phyloP scores from a whole-genome alignment of 192 early-diverging fungal genomes.

The Coemansia sp. region DNA sequence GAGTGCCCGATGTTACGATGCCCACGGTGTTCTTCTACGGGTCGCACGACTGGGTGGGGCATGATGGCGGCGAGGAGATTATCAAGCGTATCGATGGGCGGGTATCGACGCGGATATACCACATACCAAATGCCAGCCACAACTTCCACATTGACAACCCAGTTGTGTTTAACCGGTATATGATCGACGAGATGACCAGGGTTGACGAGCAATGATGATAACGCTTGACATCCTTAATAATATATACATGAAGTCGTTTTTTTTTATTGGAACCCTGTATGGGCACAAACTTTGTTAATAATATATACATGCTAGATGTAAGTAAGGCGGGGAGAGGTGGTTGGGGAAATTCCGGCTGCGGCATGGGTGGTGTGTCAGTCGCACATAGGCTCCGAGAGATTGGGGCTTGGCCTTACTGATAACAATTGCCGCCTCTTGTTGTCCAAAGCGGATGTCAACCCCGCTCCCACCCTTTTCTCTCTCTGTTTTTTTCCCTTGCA shows the following conservation, averaged over 20 bases:
- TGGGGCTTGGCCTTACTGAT: not conserved
- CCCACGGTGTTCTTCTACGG: slow-evolving; percentile 83
- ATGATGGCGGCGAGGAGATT: slow-evolving; percentile 68
- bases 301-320: no score
- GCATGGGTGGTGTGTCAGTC: not conserved
- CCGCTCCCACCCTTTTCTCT: slow-evolving; percentile 2
- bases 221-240: not conserved
- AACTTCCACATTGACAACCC: slow-evolving; percentile 90
- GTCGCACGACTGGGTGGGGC: slow-evolving; percentile 89
- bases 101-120: slow-evolving; percentile 42
- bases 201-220: not conserved
- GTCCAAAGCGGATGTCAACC: not conserved
- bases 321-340: no score
- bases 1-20: slow-evolving; percentile 67
- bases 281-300: no score
- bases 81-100: slow-evolving; percentile 59
- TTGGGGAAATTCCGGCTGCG: not conserved
- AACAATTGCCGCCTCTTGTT: not conserved
- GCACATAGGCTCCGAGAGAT: not conserved
- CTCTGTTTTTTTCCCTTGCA: slow-evolving; percentile 8
- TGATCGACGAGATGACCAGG: slow-evolving; percentile 59
- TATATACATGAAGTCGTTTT: no score
- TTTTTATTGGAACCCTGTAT: no score
- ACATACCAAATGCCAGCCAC: slow-evolving; percentile 69
- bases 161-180: slow-evolving; percentile 64